phyloP scores from a whole-genome alignment of 345 rosid genomes.

The Eucalyptus marginata region DNA sequence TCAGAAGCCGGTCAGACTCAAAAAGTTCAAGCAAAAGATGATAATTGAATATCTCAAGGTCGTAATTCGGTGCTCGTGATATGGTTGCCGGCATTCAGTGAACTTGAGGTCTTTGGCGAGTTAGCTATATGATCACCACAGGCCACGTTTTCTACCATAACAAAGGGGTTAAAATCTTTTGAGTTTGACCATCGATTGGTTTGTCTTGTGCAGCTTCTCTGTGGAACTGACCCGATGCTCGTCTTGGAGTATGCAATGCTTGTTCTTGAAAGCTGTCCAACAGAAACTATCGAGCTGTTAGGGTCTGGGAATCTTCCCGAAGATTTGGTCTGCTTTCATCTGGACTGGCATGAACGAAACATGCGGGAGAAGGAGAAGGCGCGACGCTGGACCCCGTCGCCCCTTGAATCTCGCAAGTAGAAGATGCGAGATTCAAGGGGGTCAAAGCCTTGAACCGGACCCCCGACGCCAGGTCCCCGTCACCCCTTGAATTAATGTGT shows the following conservation, averaged over 20 bases:
- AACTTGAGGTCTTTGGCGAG: not conserved
- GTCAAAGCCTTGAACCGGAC: no score
- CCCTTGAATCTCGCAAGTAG: not conserved
- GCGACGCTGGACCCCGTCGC: not conserved
- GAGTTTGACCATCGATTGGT: not conserved
- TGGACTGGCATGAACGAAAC: slow-evolving; percentile 85
- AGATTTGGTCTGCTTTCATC: slow-evolving; percentile 82
- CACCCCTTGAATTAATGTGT: not conserved
- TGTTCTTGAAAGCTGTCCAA: slow-evolving; percentile 87
- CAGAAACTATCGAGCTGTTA: slow-evolving; percentile 77
- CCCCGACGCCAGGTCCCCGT: fast-evolving
- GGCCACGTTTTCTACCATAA: not conserved
- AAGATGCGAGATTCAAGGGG: not conserved
- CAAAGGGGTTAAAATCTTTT: not conserved
- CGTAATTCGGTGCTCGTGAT: not conserved
- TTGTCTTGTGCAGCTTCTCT: slow-evolving; percentile 60
- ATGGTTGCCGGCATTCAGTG: not conserved
- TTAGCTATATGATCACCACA: not conserved
- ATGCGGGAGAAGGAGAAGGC: slow-evolving; percentile 49
- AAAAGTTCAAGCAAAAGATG: slow-evolving; percentile 60
- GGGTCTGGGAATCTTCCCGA: slow-evolving; percentile 89
- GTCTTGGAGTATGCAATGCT: slow-evolving; percentile 91
- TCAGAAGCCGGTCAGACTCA: slow-evolving; percentile 25
- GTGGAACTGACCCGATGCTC: slow-evolving; percentile 85
- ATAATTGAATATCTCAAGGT: slow-evolving; percentile 91